Base-by-base conservation (phyloP, 2,329 filamentous ascomycete genomes). In the Talaromyces piceae region DNA sequence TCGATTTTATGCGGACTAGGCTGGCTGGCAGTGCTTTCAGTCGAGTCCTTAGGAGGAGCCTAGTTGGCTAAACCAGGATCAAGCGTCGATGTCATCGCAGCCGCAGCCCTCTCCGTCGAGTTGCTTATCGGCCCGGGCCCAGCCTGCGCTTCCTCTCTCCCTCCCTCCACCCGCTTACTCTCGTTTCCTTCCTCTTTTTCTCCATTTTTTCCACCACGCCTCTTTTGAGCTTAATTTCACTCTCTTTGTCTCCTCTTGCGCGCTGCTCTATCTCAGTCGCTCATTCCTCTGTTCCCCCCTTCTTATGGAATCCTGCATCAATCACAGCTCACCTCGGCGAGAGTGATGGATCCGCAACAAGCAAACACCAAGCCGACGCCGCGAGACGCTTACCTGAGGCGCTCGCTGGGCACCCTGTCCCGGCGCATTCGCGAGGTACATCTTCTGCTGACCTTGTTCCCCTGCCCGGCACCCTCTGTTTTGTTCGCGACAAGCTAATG, bases 341-440 rank as follows among this genome's bases (percentile, higher is more conserved):
- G 28, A 45, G 27, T 50, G 20, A 50, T 47, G 45, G 54, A 51
- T 44, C 39, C 46, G 51, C 45, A 33, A 53, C 56, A 37, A 37
- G 39, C 47, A 50, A 47, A 16, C 44, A 33, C 41, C 27, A 49
- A 55, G 56, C 58, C 51, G 52, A 71, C 72, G 66, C 56, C 63
- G 59, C 68, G 71, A 55, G 72, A 72, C 50, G 66, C 62, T 51
- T 69, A 69, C 47, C 61, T 71, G 26, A 69, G 68, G 59, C 70
- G 72, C 60, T 73, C 71, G 20, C 62, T 75, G 43, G 72, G 71
- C 28, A 66, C 64, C 20, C 59, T 75, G 22, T 64, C 67, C 46
- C 59, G 58, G 45, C 65, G 59, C 49, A 68, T 74, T 52, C 66
- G 67, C 59, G 64, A 73, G 64, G 71, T 73, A 67, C 20, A 6